Evolutionary conservation across 495 filamentous ascomycete species (phyloP), one percentile per base, ranked within the genome.

Genomic region (Hypoxylon rickii): DNA sequence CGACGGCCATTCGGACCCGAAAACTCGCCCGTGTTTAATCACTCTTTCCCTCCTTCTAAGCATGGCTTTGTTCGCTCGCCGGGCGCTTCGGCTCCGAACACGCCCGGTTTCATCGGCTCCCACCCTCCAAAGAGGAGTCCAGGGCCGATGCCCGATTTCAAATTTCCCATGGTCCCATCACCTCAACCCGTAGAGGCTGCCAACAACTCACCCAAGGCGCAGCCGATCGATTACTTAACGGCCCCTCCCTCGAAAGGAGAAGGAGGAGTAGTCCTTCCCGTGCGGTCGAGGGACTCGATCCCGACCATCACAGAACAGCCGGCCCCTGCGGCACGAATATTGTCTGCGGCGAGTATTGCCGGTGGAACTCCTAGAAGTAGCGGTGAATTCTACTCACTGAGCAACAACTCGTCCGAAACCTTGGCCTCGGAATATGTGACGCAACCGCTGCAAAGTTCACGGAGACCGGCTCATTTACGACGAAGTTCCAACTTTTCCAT

Each of bases 351-450:
- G 18, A 93, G 88, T 55, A 76, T 81, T 59, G 73, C 71, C 37
- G 84, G 78, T 29, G 77, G 86, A 45, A 86, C 89, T 38, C 88
- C 89, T 18, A 76, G 95, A 65, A 96, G 90, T 62, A 97, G 95
- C 68, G 88, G 87, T 45, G 94, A 98, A 61, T 95, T 97, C 58
- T 97, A 95, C 68, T 92, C 92, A 3, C 73, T 90, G 55, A 96
- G 94, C 68, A 96, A 97, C 67, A 87, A 95, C 56, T 97, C 95
- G 7, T 88, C 84, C 15, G 94, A 97, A 69, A 97, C 94, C 16
- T 69, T 98, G 31, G 88, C 88, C 13, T 98, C 94, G 0, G 94
- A 97, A 72, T 95, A 96, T 67, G 81, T 87, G 38, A 80, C 82
- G 16, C 88, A 84, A 7, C 73, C 79, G 5, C 59, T 72, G 39